Base-by-base conservation (phyloP, 129 eudicot species). In the Helichrysum umbraculigerum region DNA sequence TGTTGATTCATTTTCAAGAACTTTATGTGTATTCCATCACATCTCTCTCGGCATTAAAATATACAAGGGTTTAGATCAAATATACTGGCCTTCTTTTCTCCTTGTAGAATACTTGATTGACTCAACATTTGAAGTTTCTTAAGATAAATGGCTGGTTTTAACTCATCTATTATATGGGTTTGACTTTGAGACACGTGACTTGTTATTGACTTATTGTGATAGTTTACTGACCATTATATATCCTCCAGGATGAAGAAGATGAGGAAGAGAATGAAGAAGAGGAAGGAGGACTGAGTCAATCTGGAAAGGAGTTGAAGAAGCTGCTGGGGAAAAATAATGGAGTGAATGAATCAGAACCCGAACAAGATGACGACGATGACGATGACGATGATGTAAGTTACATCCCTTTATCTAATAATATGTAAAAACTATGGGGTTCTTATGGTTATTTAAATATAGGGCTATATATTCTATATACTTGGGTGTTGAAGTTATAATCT, bases 281-380 rank as follows among this genome's bases (percentile, higher is more conserved):
- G 81, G 99, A 83, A 76, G 98, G 96, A 52, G 96, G 96, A 28
- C 85, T 94, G 80, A 94, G 99, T 83, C 91, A 89, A 85, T 94
- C 99, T 41, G 99, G 99, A 57, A 94, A 89, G 75, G 99, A 94
- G 90, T 79, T 94, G 85, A 89, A 94, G 79, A 94, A 94, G 74
- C 73, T 94, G 62, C 92, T 94, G 79, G 97, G 99, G 52, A 81
- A 86, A 79, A 76, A 90, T 60, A 85, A 78, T 81, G 97, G 97
- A 57, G 82, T 86, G 25, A 79, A 89, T 86, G 99, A 94, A 33
- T 94, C 99, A 11, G 97, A 91, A 68, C 93, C 83, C 0, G 98
- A 94, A 61, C 96, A 87, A 57, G 99, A 94, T 21, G 93, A 92
- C 17, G 96, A 88, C 30, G 96, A 91, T 6, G 86, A 82, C 42